Percentiles rank a stretch among this genome's conserved stretches.
Conservation (phyloP, 2,329 filamentous ascomycete genomes). For the Fonsecaea nubica region DNA sequence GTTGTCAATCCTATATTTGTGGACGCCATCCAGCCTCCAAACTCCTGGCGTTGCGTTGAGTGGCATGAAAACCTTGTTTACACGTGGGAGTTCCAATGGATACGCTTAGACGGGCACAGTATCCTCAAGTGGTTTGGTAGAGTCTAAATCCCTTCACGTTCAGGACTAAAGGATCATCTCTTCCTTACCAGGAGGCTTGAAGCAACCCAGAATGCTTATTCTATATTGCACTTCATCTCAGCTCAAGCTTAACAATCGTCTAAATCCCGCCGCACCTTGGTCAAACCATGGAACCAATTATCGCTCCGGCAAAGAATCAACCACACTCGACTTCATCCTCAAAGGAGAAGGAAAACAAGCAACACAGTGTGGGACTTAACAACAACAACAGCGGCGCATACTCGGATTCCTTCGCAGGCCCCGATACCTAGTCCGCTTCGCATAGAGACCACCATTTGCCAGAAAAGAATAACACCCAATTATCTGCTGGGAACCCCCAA, state of each 20-base stretch:
- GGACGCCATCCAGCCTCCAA: not conserved
- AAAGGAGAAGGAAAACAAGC: not conserved
- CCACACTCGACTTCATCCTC: not conserved
- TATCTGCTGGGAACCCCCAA: not conserved
- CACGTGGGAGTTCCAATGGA: not conserved
- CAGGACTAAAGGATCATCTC: not conserved
- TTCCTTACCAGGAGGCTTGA: not conserved
- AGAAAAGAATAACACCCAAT: not conserved
- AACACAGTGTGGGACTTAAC: not conserved
- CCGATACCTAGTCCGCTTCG: not conserved
- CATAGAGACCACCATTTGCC: not conserved
- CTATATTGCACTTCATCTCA: conserved; percentile 3
- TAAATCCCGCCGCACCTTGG: not conserved
- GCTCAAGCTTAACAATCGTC: not conserved
- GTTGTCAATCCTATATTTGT: not conserved
- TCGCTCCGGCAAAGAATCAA: not conserved
- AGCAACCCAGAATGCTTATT: not conserved
- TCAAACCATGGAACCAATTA: not conserved
- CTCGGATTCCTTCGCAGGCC: not conserved
- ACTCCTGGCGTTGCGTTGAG: not conserved
- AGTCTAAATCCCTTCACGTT: not conserved
- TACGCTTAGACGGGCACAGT: not conserved
- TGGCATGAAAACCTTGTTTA: not conserved
- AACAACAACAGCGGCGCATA: not conserved
- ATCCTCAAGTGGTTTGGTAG: not conserved